Evolutionary conservation across 2,329 filamentous ascomycete species (phyloP).

Genomic region (Colletotrichum sp.): DNA sequence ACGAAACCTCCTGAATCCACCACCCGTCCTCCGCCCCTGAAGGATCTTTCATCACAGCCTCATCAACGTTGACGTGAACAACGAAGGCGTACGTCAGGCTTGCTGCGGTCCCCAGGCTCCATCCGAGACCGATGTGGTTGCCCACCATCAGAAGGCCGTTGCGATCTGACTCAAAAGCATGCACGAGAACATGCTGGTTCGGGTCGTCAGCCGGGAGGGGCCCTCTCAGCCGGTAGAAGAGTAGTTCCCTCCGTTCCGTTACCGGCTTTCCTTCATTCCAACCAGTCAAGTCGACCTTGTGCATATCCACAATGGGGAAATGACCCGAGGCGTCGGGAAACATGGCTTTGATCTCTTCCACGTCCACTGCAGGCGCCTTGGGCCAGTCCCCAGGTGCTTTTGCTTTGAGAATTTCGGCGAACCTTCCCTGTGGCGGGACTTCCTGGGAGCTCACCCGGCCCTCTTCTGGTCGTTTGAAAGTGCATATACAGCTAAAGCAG

Average conservation of each 20-base stretch:
- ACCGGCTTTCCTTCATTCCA: conserved; percentile 48
- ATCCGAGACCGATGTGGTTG: conserved; percentile 54
- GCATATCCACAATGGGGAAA: conserved; percentile 58
- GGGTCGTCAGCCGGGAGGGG: conserved; percentile 44
- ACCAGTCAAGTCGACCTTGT: conserved; percentile 56
- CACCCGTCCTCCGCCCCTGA: conserved; percentile 41
- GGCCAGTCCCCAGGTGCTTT: conserved; percentile 47
- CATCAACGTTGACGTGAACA: conserved; percentile 54
- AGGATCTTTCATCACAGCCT: conserved; percentile 48
- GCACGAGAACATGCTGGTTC: conserved; percentile 52
- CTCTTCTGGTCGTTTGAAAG: conserved; percentile 51
- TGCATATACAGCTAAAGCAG: conserved; percentile 57
- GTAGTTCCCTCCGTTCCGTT: conserved; percentile 51
- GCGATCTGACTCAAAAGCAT: conserved; percentile 58
- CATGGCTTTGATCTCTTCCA: conserved; percentile 41
- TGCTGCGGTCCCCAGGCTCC: conserved; percentile 44
- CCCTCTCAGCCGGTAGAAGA: conserved; percentile 53
- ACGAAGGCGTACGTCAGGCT: conserved; percentile 58
- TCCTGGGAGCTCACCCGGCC: conserved; percentile 44
- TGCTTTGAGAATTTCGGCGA: conserved; percentile 42
- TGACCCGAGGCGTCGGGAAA: conserved; percentile 43
- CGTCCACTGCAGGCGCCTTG: conserved; percentile 49
- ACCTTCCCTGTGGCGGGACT: conserved; percentile 46
- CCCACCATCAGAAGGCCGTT: conserved; percentile 58
- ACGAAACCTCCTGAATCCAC: conserved; percentile 60